Conservation (phyloP, 345 rosid species). For the Aquilaria malaccensis region DNA sequence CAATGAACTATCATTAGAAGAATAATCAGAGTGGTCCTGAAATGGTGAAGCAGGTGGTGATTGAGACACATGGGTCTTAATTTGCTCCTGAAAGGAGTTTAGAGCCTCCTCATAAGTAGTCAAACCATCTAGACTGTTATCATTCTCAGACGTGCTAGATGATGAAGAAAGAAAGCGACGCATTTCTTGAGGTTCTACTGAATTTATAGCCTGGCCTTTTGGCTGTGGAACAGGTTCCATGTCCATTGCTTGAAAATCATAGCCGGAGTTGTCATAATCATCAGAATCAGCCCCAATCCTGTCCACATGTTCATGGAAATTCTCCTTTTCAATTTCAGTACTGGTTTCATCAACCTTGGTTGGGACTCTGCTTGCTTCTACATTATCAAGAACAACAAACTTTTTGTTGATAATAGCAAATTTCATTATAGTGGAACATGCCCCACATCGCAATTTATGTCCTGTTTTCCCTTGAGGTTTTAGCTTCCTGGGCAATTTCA, state of each 20-base stretch:
- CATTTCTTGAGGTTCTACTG: constrained; percentile 10
- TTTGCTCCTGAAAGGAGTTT: constrained; percentile 23
- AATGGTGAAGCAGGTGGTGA: constrained; percentile 36
- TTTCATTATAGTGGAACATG: constrained; percentile 42
- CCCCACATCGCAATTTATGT: constrained; percentile 48
- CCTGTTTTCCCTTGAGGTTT: constrained; percentile 22
- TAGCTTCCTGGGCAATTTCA: constrained; percentile 43
- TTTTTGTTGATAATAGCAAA: constrained; percentile 31
- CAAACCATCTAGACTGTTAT: constrained; percentile 15
- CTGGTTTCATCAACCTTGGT: constrained; percentile 13
- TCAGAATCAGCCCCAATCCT: background rate
- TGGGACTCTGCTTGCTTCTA: constrained; percentile 13
- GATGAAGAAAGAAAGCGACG: constrained; percentile 18
- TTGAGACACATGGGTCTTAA: constrained; percentile 16
- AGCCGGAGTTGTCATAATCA: constrained; percentile 14
- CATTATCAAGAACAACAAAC: constrained; percentile 27
- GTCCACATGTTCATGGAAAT: too few species aligned
- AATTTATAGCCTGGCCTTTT: constrained; percentile 15
- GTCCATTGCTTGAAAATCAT: constrained; percentile 6
- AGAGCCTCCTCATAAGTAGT: constrained; percentile 11
- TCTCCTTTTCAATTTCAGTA: constrained; percentile 8
- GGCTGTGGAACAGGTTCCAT: constrained; percentile 6
- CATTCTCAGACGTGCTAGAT: constrained; percentile 21
- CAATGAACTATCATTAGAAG: constrained; percentile 24
- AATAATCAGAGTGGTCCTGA: constrained; percentile 30